Conservation (phyloP, 345 rosid genomes). For the Arabis hirsuta region DNA sequence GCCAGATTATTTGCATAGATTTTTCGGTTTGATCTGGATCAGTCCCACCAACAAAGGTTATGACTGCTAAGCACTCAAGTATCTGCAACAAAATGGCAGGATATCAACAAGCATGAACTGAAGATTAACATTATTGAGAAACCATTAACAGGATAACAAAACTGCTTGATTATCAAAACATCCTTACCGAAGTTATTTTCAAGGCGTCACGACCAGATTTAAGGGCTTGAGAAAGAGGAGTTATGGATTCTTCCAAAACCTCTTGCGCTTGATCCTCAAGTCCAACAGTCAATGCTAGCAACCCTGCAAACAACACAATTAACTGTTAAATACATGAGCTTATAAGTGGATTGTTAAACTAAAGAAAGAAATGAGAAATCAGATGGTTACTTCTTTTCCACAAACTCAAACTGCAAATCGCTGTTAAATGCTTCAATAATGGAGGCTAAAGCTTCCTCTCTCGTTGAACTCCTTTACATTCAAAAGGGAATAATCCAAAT, state of each 20-base stretch:
- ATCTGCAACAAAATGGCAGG: constrained; percentile 48
- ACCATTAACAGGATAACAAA: not conserved
- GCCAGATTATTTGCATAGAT: constrained; percentile 93
- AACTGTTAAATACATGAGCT: not conserved
- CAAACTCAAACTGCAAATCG: constrained; percentile 72
- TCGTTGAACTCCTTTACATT: constrained; percentile 71
- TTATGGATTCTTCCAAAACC: constrained; percentile 66
- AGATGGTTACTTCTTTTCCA: constrained; percentile 74
- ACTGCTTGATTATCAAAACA: constrained; percentile 3
- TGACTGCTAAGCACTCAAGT: constrained; percentile 80
- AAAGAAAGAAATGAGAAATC: not conserved
- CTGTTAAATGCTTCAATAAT: constrained; percentile 76
- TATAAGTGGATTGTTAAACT: not conserved
- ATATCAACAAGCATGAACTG: not conserved
- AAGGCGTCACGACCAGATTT: constrained; percentile 63
- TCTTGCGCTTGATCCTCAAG: constrained; percentile 62
- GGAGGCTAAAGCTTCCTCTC: constrained; percentile 75
- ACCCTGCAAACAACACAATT: constrained; percentile 51
- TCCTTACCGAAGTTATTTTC: constrained; percentile 59
- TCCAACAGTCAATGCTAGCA: constrained; percentile 85
- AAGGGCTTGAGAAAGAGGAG: constrained; percentile 70
- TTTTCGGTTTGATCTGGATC: constrained; percentile 73
- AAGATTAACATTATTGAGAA: not conserved
- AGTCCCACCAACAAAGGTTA: constrained; percentile 79
- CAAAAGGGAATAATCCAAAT: constrained; percentile 22